Percentiles rank a stretch among this genome's conserved stretches.
These are phyloP conservation scores for Byssochlamys sp. DNA, from an alignment of 2,329 filamentous ascomycete species.

Conservation along the genomic window DNA sequence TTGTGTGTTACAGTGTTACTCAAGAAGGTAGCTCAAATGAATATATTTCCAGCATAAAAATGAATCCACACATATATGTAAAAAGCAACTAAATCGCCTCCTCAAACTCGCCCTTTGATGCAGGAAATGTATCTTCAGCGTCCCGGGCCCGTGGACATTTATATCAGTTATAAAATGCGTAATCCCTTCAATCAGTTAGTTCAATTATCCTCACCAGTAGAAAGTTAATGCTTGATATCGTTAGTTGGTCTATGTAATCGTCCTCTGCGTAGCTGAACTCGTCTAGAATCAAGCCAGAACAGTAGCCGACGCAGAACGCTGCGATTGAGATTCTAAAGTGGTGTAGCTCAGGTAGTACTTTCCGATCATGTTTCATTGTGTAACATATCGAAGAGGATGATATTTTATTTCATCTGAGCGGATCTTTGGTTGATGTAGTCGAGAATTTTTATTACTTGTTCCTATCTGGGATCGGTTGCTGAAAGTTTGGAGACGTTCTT, in stretches of 20 bases:
- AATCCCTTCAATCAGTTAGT: slow-evolving; percentile 57
- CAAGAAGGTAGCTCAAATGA: too few species aligned
- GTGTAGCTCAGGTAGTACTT: too few species aligned
- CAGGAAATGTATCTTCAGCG: slow-evolving; percentile 55
- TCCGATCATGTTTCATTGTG: too few species aligned
- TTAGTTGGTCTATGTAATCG: slow-evolving; percentile 52
- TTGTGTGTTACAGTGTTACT: too few species aligned
- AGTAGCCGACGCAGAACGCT: slow-evolving; percentile 42
- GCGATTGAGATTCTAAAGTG: slow-evolving; percentile 45
- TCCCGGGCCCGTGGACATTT: slow-evolving; percentile 49
- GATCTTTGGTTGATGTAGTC: too few species aligned
- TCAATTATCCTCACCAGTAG: slow-evolving; percentile 48
- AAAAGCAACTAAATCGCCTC: slow-evolving; percentile 56
- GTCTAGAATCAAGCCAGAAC: slow-evolving; percentile 46
- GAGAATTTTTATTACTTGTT: too few species aligned
- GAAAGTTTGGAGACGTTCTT: too few species aligned
- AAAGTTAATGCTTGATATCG: slow-evolving; percentile 46
- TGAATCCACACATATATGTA: slow-evolving; percentile 45
- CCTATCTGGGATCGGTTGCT: too few species aligned
- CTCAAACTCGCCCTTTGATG: slow-evolving; percentile 39
- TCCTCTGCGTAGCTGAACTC: slow-evolving; percentile 45
- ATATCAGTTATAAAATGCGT: slow-evolving; percentile 49
- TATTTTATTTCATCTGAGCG: too few species aligned
- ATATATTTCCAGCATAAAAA: too few species aligned
- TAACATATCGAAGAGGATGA: too few species aligned